phyloP scores from a whole-genome alignment of 768 basidiomycete genomes.

The Nidula microcarpa region DNA sequence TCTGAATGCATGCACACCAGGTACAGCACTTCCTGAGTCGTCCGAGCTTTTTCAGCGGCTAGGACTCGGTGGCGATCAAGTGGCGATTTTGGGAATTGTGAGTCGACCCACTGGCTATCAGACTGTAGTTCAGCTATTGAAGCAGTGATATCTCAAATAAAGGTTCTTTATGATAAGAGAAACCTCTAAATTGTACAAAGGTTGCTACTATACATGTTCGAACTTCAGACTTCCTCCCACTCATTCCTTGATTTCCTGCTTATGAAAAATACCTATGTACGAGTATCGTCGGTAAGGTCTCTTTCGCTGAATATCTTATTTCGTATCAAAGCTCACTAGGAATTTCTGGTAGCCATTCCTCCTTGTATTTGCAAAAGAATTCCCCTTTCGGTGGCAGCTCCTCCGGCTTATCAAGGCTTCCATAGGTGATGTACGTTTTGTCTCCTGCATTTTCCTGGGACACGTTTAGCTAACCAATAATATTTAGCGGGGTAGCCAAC shows the following conservation, averaged over 20 bases:
- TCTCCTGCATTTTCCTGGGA: slow-evolving; percentile 10
- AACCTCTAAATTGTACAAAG: too few species aligned
- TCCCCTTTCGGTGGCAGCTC: slow-evolving; percentile 10
- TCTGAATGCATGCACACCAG: too few species aligned
- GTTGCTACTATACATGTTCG: too few species aligned
- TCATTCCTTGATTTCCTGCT: slow-evolving; percentile 11
- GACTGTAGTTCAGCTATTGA: too few species aligned
- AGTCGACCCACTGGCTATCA: too few species aligned
- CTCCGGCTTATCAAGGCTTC: slow-evolving; percentile 9
- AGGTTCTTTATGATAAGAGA: too few species aligned
- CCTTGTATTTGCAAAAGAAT: slow-evolving; percentile 13
- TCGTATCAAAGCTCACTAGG: slow-evolving; percentile 7
- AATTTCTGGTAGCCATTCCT: slow-evolving; percentile 11
- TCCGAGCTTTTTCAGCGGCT: too few species aligned
- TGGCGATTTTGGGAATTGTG: too few species aligned
- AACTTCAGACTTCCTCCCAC: not conserved
- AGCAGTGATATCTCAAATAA: too few species aligned
- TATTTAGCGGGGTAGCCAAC: not conserved
- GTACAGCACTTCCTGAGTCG: too few species aligned
- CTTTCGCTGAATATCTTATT: not conserved
- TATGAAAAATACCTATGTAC: slow-evolving; percentile 10
- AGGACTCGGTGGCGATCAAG: too few species aligned
- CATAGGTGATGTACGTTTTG: slow-evolving; percentile 10
- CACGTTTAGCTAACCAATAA: not conserved
- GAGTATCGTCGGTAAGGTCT: not conserved